Conservation (phyloP, 495 filamentous ascomycete species). For the Penicillium ucsense region DNA sequence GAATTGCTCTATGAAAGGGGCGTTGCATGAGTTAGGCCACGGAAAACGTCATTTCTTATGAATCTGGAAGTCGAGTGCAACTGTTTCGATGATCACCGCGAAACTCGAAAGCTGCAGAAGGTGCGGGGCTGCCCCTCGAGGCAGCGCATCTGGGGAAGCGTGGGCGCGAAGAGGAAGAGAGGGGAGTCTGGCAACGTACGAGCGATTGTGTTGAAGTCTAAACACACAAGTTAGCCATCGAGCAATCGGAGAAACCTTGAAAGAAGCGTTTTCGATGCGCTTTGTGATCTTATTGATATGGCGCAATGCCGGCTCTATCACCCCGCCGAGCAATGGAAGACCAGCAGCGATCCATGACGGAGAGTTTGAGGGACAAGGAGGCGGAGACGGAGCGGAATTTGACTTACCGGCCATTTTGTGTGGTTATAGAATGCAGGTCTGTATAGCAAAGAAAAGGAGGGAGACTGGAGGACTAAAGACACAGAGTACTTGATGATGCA, state of each 20-base stretch:
- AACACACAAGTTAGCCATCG: background rate
- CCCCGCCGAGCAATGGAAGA: background rate
- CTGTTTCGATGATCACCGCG: too few species aligned
- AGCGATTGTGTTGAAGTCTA: constrained; percentile 46
- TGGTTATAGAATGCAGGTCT: background rate
- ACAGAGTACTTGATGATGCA: constrained; percentile 24
- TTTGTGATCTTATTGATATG: constrained; percentile 1
- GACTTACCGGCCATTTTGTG: constrained; percentile 35
- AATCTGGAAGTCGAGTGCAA: too few species aligned
- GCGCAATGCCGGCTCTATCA: constrained; percentile 4
- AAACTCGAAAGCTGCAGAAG: background rate
- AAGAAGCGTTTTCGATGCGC: too few species aligned
- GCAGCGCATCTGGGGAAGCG: constrained; percentile 1
- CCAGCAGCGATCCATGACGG: too few species aligned
- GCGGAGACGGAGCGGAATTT: background rate
- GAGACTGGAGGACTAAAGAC: background rate
- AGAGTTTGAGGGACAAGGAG: background rate
- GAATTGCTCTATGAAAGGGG: constrained; percentile 56
- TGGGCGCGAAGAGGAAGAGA: background rate
- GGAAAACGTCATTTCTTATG: too few species aligned
- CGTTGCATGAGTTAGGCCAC: constrained; percentile 7
- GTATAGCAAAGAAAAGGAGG: constrained; percentile 5
- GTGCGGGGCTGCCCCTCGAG: constrained; percentile 2
- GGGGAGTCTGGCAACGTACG: constrained; percentile 32
- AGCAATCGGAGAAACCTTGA: too few species aligned